phyloP scores from a whole-genome alignment of 352 stramenopile species.

The Globisporangium nodosum region DNA sequence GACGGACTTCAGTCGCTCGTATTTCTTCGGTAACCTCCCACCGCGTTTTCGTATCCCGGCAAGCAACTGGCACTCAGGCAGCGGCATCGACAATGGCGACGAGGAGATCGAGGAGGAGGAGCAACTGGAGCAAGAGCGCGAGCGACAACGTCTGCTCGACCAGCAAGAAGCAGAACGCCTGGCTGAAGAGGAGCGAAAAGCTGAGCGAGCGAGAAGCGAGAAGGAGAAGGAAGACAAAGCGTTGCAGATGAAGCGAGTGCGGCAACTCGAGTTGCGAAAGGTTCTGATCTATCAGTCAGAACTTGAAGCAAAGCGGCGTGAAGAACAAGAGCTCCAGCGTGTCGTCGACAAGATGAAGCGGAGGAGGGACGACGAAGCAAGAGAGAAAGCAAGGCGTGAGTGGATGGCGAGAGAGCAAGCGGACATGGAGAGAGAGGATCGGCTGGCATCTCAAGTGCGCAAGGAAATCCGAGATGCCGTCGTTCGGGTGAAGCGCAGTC shows the following conservation, averaged over 20 bases:
- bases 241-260: slow-evolving; percentile 38
- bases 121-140: slow-evolving; percentile 41
- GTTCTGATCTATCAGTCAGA: slow-evolving; percentile 50
- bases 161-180: slow-evolving; percentile 53
- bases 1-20: slow-evolving; percentile 61
- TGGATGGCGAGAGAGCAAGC: slow-evolving; percentile 26
- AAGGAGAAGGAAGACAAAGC: slow-evolving; percentile 63
- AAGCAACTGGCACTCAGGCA: slow-evolving; percentile 45
- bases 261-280: slow-evolving; percentile 50
- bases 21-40: slow-evolving; percentile 68
- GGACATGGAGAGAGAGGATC: slow-evolving; percentile 45
- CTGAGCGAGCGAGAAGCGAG: slow-evolving; percentile 42
- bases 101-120: slow-evolving; percentile 74
- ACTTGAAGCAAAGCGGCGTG: slow-evolving; percentile 31
- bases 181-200: slow-evolving; percentile 44
- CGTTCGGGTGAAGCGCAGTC: slow-evolving; percentile 22
- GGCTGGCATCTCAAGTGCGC: slow-evolving; percentile 16
- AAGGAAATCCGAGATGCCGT: slow-evolving; percentile 22
- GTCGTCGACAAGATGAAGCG: slow-evolving; percentile 12
- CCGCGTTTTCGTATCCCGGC: slow-evolving; percentile 32
- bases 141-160: slow-evolving; percentile 55
- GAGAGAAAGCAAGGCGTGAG: slow-evolving; percentile 21
- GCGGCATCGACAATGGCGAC: slow-evolving; percentile 64
- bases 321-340: slow-evolving; percentile 24
- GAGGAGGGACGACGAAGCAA: slow-evolving; percentile 37